Percentiles rank a stretch among this genome's conserved stretches.
phyloP scores from a whole-genome alignment of 352 stramenopile genomes.

The Phytophthora tubulina region DNA sequence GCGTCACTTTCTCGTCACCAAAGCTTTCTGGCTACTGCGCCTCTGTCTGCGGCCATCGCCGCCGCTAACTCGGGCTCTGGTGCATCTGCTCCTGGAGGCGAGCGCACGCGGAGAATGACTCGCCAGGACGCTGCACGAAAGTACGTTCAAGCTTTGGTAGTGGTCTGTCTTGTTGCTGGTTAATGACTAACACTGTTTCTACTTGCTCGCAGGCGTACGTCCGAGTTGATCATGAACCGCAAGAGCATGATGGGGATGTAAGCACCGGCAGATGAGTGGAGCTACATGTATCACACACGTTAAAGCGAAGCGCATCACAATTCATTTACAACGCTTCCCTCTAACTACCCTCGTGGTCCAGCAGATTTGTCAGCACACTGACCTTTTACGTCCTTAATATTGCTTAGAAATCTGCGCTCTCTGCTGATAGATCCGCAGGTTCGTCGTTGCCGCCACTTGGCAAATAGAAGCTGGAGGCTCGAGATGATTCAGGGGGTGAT shows the following conservation, averaged over 20 bases:
- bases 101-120: slow-evolving; percentile 69
- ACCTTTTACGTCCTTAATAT: slow-evolving; percentile 8
- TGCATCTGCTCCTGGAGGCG: slow-evolving; percentile 30
- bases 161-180: background rate
- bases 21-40: slow-evolving; percentile 79
- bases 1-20: slow-evolving; percentile 86
- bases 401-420: slow-evolving; percentile 79
- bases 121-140: slow-evolving; percentile 80
- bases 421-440: slow-evolving; percentile 46
- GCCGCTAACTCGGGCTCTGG: slow-evolving; percentile 40
- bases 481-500: slow-evolving; percentile 31
- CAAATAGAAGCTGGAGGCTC: slow-evolving; percentile 70
- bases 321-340: slow-evolving; percentile 40
- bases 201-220: slow-evolving; percentile 67
- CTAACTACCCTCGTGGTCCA: slow-evolving; percentile 17
- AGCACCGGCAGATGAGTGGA: slow-evolving; percentile 2
- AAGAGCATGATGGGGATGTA: slow-evolving; percentile 66
- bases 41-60: slow-evolving; percentile 53
- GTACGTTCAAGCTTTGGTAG: slow-evolving; percentile 45
- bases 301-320: slow-evolving; percentile 28
- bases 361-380: background rate
- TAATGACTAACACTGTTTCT: slow-evolving; percentile 12
- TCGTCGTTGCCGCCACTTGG: slow-evolving; percentile 47
- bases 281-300: slow-evolving; percentile 12
- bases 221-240: slow-evolving; percentile 87